Conservation (phyloP, 1,284 basidiomycete species). For the Apiotrichum mycotoxinovorans region DNA sequence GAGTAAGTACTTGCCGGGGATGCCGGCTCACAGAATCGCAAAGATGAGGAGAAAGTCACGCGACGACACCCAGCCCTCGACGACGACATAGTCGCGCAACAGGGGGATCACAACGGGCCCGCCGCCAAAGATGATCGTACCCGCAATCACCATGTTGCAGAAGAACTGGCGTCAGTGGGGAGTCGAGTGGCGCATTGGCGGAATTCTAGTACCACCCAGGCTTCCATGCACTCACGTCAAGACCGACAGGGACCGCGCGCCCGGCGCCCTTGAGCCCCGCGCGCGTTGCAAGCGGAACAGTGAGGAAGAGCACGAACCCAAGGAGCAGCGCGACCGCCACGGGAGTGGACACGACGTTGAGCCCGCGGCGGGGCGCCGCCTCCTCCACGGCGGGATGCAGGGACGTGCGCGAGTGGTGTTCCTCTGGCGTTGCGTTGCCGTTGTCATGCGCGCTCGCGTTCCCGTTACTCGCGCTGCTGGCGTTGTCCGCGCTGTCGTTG, state of each 20-base stretch:
- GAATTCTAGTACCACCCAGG: no score
- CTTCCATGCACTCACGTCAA: conserved; percentile 32
- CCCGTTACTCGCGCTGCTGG: background rate
- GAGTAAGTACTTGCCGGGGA: background rate
- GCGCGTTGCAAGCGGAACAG: conserved; percentile 29
- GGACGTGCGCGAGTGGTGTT: background rate
- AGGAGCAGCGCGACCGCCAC: conserved; percentile 36
- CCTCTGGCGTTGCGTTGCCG: background rate
- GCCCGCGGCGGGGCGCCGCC: background rate
- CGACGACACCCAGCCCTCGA: conserved; percentile 46
- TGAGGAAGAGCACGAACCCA: conserved; percentile 43
- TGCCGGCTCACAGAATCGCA: conserved; percentile 51
- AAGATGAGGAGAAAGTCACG: conserved; percentile 61
- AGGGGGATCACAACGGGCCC: conserved; percentile 62
- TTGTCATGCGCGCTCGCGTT: background rate
- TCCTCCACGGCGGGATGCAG: background rate
- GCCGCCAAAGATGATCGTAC: conserved; percentile 60
- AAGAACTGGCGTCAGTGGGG: conserved; percentile 38
- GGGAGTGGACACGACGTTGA: conserved; percentile 33
- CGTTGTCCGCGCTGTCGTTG: no score
- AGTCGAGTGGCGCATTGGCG: background rate
- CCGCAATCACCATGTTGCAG: conserved; percentile 53
- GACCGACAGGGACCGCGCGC: conserved; percentile 27
- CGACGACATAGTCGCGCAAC: conserved; percentile 58
- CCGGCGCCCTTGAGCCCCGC: conserved; percentile 42